phyloP scores from a whole-genome alignment of 345 rosid genomes.

The Lenwebbia sp. region DNA sequence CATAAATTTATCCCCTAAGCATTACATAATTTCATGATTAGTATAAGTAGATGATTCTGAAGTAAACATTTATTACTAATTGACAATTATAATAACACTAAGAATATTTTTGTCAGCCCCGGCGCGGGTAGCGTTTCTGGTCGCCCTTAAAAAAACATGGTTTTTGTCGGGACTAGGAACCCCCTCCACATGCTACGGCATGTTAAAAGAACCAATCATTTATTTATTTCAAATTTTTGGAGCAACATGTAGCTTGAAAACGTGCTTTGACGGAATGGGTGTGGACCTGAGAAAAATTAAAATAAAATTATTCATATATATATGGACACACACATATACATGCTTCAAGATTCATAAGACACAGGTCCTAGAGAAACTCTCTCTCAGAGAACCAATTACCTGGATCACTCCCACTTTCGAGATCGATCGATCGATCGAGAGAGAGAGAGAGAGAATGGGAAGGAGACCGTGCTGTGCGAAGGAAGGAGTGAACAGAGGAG shows the following conservation, averaged over 20 bases:
- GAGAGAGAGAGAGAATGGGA: slow-evolving; percentile 7
- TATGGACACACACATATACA: background rate
- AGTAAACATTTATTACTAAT: background rate
- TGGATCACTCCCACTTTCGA: background rate
- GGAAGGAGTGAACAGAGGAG: slow-evolving; percentile 15
- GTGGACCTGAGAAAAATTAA: background rate
- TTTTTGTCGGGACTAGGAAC: background rate
- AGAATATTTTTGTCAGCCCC: background rate
- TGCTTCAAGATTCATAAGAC: background rate
- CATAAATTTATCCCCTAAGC: too few relatives aligned
- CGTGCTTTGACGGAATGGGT: background rate
- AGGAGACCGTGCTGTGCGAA: slow-evolving; percentile 16
- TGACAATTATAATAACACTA: background rate
- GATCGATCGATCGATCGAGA: background rate
- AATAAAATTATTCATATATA: background rate
- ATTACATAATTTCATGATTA: background rate
- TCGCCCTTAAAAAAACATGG: background rate
- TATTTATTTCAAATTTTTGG: background rate
- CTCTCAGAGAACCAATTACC: background rate
- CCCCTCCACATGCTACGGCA: background rate
- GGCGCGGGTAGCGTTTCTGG: background rate
- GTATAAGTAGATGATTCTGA: background rate
- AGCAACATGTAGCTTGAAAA: background rate
- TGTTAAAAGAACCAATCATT: background rate
- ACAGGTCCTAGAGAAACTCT: background rate